phyloP scores from a whole-genome alignment of 768 basidiomycete species.

The Tricholoma sp. region DNA sequence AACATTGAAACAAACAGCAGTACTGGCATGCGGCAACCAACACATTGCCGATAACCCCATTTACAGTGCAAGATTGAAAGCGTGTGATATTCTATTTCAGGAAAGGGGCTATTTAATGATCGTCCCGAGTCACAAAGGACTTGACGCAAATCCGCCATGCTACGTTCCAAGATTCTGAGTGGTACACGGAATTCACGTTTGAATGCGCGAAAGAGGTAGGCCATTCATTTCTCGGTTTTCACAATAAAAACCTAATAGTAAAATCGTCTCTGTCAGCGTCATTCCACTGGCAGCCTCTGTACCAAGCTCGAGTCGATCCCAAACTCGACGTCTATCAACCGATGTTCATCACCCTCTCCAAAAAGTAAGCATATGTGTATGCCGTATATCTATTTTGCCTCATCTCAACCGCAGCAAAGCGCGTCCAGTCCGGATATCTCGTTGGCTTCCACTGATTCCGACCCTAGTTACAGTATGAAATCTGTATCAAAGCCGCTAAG shows the following conservation, averaged over 20 bases:
- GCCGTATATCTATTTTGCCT: background rate
- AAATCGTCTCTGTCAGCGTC: no score
- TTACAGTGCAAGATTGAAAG: no score
- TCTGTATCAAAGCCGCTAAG: background rate
- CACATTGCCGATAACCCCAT: no score
- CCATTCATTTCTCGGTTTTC: no score
- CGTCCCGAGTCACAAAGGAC: no score
- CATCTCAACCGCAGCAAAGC: background rate
- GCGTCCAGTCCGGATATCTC: background rate
- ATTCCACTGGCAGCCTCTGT: no score
- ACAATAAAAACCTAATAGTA: no score
- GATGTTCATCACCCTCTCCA: background rate
- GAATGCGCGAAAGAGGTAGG: background rate
- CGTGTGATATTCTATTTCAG: background rate
- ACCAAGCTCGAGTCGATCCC: background rate
- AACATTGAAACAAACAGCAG: no score
- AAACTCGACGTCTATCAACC: background rate
- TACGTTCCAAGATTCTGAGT: background rate
- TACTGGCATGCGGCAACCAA: no score
- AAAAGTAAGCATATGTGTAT: background rate
- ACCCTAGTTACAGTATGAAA: background rate
- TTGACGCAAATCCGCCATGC: background rate
- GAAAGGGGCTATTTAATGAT: background rate
- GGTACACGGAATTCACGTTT: background rate
- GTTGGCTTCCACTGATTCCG: no score